Conservation (phyloP, 768 basidiomycete genomes). For the Rhodotorula sphaerocarpa region DNA sequence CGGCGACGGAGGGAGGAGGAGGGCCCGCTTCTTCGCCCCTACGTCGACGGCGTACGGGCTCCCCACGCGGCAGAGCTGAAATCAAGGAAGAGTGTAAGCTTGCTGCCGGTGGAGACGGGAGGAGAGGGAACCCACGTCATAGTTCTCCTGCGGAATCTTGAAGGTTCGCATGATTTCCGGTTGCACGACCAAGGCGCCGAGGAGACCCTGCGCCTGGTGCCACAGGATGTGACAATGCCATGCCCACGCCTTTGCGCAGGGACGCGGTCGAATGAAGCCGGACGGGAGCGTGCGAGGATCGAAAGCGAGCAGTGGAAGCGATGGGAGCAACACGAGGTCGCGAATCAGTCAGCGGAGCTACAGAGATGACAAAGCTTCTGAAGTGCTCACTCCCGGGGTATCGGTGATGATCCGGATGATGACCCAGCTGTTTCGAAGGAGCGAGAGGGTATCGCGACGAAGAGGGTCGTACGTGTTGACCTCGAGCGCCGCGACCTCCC, state of each 20-base stretch:
- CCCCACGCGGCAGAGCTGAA: constrained; percentile 7
- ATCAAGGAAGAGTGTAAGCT: too few relatives aligned
- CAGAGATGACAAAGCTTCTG: background rate
- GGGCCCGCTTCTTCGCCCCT: background rate
- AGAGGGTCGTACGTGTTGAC: constrained; percentile 5
- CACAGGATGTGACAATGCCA: background rate
- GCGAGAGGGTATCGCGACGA: constrained; percentile 11
- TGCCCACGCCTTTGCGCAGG: too few relatives aligned
- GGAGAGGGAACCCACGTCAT: constrained; percentile 1
- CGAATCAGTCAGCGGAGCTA: too few relatives aligned
- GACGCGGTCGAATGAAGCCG: too few relatives aligned
- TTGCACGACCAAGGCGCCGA: constrained; percentile 15
- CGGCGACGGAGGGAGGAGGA: background rate
- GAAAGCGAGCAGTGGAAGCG: too few relatives aligned
- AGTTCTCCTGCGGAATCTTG: background rate
- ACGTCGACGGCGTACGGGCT: constrained; percentile 1
- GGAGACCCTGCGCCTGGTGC: constrained; percentile 11
- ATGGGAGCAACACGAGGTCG: too few relatives aligned
- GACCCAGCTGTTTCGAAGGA: background rate
- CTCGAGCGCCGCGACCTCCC: background rate
- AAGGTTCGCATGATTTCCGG: background rate
- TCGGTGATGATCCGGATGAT: constrained; percentile 4
- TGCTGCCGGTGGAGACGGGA: background rate
- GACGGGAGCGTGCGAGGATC: too few relatives aligned
- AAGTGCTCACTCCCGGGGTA: constrained; percentile 1